Conservation (phyloP, 768 basidiomycete genomes). For the Amanita subjunquillea region DNA sequence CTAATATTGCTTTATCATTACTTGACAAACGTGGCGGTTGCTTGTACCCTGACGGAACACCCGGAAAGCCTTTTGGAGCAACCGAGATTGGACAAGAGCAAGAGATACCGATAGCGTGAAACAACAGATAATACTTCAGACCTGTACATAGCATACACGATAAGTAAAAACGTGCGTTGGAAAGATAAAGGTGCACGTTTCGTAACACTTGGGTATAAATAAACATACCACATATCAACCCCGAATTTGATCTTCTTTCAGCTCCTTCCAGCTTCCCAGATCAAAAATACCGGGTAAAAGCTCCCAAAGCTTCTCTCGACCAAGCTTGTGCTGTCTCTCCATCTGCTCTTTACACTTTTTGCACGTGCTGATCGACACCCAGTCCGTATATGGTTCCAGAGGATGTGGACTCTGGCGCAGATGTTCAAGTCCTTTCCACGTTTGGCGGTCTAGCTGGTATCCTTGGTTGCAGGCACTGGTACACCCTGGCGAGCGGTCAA, state of each 20-base stretch:
- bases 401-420: slow-evolving; percentile 26
- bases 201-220: not conserved
- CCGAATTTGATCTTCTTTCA: slow-evolving; percentile 19
- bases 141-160: not conserved
- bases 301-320: slow-evolving; percentile 28
- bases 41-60: too few species aligned
- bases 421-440: slow-evolving; percentile 22
- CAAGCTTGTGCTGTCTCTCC: slow-evolving; percentile 21
- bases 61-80: too few species aligned
- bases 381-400: slow-evolving; percentile 25
- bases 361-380: slow-evolving; percentile 23
- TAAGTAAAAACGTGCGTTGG: not conserved
- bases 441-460: slow-evolving; percentile 16
- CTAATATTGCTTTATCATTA: not conserved
- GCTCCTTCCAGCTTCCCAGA: slow-evolving; percentile 28
- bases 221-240: not conserved
- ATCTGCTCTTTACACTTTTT: slow-evolving; percentile 18
- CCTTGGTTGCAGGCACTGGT: slow-evolving; percentile 14
- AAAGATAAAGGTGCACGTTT: not conserved
- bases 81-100: too few species aligned
- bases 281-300: slow-evolving; percentile 24
- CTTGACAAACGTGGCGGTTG: not conserved
- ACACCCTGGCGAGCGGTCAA: slow-evolving; percentile 20
- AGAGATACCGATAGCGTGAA: too few species aligned
- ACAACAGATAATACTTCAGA: not conserved